Base-by-base conservation (phyloP, 1,284 basidiomycete genomes). In the Xanthoconium separans region DNA sequence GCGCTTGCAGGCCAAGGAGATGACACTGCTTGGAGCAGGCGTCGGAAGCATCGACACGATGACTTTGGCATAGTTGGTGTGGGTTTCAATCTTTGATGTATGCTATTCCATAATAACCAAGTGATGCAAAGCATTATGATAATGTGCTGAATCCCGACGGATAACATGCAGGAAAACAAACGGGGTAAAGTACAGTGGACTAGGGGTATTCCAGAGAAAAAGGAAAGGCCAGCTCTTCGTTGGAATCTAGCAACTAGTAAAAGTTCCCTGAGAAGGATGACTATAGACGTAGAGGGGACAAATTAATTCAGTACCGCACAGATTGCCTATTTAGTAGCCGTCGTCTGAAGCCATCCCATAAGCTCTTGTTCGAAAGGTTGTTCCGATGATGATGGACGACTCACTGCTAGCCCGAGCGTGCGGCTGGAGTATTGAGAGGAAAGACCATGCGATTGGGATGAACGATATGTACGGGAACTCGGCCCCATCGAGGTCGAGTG, bases 381-480 rank as follows among this genome's bases (percentile, higher is more conserved):
- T 55, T 67, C 67, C 65, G 67, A 72, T 60, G 67, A 67, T 61
- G 70, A 72, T 70, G 69, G 65, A 71, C 57, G 47, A 73, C 68
- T 73, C 67, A 69, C 68, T 72, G 70, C 71, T 68, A 81, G 77
- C 63, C 81, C 79, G 68, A 83, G 64, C 52, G 80, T 79, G 58
- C 81, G 75, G 66, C 75, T 83, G 65, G 68, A 69, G 57, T 78
- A 76, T 65, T 83, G 80, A 15, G 78, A 75, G 27, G 78, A 77
- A 56, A 83, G 71, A 47, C 76, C 72, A 58, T 82, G 81, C 34
- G 75, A 67, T 60, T 82, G 81, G 20, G 80, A 78, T 44, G 78
- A 65, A 39, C 82, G 74, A 60, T 81, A 84, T 46, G 79, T 79
- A 55, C 81, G 76, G 46, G 81, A 77, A 34, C 77, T 75, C 55